A percentile compares a stretch with the other conserved stretches of the same genome.
These are phyloP conservation scores for Porcisia deanei DNA, from an alignment of 208 protist genomes.

Conservation along the genomic window DNA sequence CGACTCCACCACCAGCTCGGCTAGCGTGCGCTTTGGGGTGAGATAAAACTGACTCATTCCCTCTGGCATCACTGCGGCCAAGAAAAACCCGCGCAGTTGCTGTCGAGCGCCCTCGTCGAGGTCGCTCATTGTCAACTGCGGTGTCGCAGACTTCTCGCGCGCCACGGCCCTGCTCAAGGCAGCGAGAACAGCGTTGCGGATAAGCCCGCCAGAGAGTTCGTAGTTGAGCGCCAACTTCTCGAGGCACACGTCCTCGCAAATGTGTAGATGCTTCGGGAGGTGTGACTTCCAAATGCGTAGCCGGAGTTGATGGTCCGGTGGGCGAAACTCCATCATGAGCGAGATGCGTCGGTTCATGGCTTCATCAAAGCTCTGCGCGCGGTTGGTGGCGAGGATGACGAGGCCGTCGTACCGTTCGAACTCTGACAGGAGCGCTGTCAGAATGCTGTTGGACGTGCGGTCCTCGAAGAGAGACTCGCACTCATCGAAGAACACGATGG, in stretches of 20 bases:
- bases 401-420: constrained; percentile 92
- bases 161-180: constrained; percentile 80
- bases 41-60: constrained; percentile 59
- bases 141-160: constrained; percentile 62
- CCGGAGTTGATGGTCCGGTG: constrained; percentile 85
- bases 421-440: constrained; percentile 89
- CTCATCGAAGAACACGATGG: constrained; percentile 95
- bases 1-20: constrained; percentile 70
- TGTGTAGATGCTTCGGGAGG: constrained; percentile 53
- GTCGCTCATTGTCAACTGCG: constrained; percentile 71
- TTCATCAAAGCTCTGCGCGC: constrained; percentile 87
- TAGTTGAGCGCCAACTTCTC: constrained; percentile 80
- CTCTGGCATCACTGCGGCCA: constrained; percentile 60
- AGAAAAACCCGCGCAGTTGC: constrained; percentile 90
- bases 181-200: constrained; percentile 92
- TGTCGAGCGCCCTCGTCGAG: constrained; percentile 75
- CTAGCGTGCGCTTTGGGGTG: constrained; percentile 73
- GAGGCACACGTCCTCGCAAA: constrained; percentile 72
- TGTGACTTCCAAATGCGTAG: constrained; percentile 85
- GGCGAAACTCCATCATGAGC: constrained; percentile 91
- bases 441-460: constrained; percentile 73
- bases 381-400: constrained; percentile 92
- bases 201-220: constrained; percentile 90
- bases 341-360: constrained; percentile 94
- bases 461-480: constrained; percentile 92